Evolutionary conservation across 345 rosid species (phyloP), one percentile per base, ranked within the genome.

Genomic region (Xanthoceras sorbifolium): DNA sequence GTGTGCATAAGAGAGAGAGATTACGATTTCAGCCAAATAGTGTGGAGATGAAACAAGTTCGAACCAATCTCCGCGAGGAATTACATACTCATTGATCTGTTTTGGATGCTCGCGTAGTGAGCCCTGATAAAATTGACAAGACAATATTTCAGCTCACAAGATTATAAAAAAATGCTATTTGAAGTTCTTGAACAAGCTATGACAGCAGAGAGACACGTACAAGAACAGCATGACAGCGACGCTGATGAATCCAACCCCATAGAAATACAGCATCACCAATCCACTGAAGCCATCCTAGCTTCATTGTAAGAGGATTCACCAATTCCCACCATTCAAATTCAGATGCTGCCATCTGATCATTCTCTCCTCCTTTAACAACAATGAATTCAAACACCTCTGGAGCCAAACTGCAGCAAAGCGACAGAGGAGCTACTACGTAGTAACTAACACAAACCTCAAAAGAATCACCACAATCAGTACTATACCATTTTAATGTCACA

Each of bases 31-130:
- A 9, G 97, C 94, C 73, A 93, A 80, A 79, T 86, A 92, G 82
- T 90, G 97, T 0, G 97, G 95, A 28, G 82, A 81, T 50, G 98
- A 93, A 64, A 91, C 93, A n/a, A 87, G 76, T 68, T 84, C 88
- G 72, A 94, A 93, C 97, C 98, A 91, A 84, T 91, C 90, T 66
- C 97, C 98, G 42, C 50, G 71, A 11, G 95, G 97, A 34, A 89
- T 81, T 59, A 84, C 82, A 55, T 93, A 89, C 50, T 80, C 86
- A 5, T 79, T 77, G 0, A 42, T 72, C 70, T 84, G 84, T 65
- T 81, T 86, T 11, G 77, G 74, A 26, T 26, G 42, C 46, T 80
- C 77, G 48, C 94, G 75, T 9, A 94, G 76, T 0, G 93, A 86
- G 72, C 97, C 98, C 91, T 90, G 0, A n/a, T n/a, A n/a, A n/a